Base-by-base conservation (phyloP, 345 rosid genomes). In the Citrus australasica region DNA sequence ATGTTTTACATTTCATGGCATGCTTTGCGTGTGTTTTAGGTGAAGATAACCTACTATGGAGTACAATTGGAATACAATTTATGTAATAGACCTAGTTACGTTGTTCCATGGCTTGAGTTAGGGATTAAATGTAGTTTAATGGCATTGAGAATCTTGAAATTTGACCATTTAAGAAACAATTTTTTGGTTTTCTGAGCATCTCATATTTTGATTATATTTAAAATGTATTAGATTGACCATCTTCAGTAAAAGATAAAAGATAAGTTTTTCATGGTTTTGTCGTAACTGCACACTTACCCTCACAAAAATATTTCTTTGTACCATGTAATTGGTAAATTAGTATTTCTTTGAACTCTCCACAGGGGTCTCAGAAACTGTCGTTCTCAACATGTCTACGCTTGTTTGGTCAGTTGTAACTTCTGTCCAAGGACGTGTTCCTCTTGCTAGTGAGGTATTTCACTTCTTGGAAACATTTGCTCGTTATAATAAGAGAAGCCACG, bases 311-410 rank as follows among this genome's bases (percentile, higher is more conserved):
- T 46, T 46, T 35, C 37, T 55, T 38, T 77, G 1, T 33, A 53
- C 22, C 24, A 25, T 55, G 28, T 72, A 66, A 79, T 35, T 42
- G 56, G 58, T 58, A 55, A 71, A 10, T 58, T 75, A 59, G 74
- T 48, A 19, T 74, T 81, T 79, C 75, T 67, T 51, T 83, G 68
- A 53, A 80, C 76, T 70, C 82, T 76, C 76, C 86, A 76, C 91
- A 97, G 98, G 99, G 75, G 98, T 82, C 79, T 92, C 98, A 33
- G 98, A 97, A 83, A 94, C 97, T 62, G 88, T 88, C 77, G 97
- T 94, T 55, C 93, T 93, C 70, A 97, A 97, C 91, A 97, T 93
- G 99, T 97, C 98, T 62, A 93, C 98, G 7, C 91, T 97, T 61
- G 88, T 89, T 70, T 97, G 98, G 98, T 97, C 98, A 69, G 93